Conservation (phyloP, 140 eudicot genomes). For the Cichorium intybus region DNA sequence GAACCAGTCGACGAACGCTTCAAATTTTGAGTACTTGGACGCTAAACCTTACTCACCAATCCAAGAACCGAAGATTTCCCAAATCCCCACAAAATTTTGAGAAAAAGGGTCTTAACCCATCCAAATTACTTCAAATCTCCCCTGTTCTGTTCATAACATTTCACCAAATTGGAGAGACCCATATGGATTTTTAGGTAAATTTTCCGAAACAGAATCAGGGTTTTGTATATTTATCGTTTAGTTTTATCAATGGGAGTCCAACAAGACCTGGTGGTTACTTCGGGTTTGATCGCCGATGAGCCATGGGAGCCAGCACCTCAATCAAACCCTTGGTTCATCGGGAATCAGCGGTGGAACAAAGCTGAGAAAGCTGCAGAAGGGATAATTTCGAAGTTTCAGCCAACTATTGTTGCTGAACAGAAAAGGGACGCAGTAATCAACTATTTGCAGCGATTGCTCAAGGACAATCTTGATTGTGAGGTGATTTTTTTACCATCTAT, state of each 20-base stretch:
- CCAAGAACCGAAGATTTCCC: neutral
- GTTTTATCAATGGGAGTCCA: constrained; percentile 17
- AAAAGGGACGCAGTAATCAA: constrained; percentile 48
- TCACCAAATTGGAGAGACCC: constrained; percentile 8
- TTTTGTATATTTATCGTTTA: neutral
- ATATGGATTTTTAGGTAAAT: neutral
- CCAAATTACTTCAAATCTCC: neutral
- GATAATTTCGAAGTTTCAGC: constrained; percentile 58
- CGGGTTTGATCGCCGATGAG: constrained; percentile 3
- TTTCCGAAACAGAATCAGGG: neutral
- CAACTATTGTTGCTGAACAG: constrained; percentile 59
- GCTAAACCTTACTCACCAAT: neutral
- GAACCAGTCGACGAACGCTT: constrained; percentile 1
- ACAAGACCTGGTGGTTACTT: constrained; percentile 13
- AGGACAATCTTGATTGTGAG: constrained; percentile 50
- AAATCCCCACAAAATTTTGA: neutral
- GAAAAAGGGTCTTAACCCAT: neutral
- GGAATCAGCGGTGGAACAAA: constrained; percentile 41
- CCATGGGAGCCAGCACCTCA: constrained; percentile 10
- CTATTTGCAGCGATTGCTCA: constrained; percentile 48
- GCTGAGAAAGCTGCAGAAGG: constrained; percentile 57
- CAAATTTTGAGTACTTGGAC: constrained; percentile 6
- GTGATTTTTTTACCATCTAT: constrained; percentile 28
- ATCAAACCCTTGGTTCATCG: constrained; percentile 11
- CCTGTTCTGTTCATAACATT: neutral